A percentile compares a stretch with the other conserved stretches of the same genome.
Conservation (phyloP, 1,284 basidiomycete species). For the Ustilago sp. region DNA sequence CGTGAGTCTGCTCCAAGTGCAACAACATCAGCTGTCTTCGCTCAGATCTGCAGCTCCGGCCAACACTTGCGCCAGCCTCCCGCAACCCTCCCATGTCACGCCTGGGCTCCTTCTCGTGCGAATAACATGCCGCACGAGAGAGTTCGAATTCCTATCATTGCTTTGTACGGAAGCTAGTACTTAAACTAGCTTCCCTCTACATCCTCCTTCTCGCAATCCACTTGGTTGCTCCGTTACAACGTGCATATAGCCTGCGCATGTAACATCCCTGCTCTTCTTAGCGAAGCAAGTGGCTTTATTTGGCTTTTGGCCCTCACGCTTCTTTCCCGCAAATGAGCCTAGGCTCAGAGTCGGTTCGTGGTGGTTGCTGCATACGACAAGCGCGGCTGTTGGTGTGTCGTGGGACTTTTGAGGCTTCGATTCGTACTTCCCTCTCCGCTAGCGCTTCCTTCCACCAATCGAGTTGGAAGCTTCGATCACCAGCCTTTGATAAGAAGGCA, state of each 20-base stretch:
- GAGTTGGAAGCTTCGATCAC: not conserved
- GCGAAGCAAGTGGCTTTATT: not conserved
- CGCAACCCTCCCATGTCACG: not conserved
- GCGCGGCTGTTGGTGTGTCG: not conserved
- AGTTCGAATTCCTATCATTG: too few species aligned
- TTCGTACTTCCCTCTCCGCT: not conserved
- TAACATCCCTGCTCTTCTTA: not conserved
- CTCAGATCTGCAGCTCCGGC: slow-evolving; percentile 8
- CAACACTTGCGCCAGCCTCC: slow-evolving; percentile 8
- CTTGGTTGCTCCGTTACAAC: not conserved
- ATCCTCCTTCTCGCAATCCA: too few species aligned
- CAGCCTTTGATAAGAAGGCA: not conserved
- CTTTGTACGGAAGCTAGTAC: too few species aligned
- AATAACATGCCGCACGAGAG: not conserved
- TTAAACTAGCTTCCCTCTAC: too few species aligned
- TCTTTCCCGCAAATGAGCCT: not conserved
- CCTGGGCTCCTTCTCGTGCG: too few species aligned
- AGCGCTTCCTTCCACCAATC: not conserved
- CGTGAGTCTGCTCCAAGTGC: not conserved
- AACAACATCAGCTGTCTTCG: slow-evolving; percentile 5
- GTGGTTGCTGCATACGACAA: not conserved
- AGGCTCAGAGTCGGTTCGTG: too few species aligned
- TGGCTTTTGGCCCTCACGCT: slow-evolving; percentile 2
- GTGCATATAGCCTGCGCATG: too few species aligned
- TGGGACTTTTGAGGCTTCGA: not conserved